A percentile compares a stretch with the other conserved stretches of the same genome.
phyloP scores from a whole-genome alignment of 495 filamentous ascomycete genomes.

The Aspergillus taichungensis region DNA sequence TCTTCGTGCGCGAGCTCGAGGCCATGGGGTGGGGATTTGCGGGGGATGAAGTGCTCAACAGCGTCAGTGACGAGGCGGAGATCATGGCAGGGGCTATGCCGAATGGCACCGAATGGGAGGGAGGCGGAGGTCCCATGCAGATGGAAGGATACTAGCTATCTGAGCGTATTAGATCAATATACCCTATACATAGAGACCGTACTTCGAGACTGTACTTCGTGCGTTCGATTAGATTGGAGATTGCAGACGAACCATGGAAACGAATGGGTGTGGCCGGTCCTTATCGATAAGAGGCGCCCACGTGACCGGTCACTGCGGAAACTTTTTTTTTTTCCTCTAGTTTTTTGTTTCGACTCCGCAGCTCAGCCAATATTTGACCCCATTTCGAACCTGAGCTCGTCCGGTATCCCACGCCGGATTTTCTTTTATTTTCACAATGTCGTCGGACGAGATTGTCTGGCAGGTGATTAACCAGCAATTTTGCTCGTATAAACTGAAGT shows the following conservation, averaged over 20 bases:
- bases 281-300: conserved; percentile 9
- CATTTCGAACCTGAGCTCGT: conserved; percentile 8
- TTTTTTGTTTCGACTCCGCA: neutral
- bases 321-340: conserved; percentile 31
- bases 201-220: no score
- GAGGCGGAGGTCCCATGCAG: conserved; percentile 25
- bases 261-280: neutral
- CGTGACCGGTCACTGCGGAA: conserved; percentile 21
- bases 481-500: conserved; percentile 96
- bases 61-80: conserved; percentile 35
- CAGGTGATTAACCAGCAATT: conserved; percentile 93
- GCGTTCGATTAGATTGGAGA: neutral
- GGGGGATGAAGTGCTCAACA: conserved; percentile 27
- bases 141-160: conserved; percentile 32
- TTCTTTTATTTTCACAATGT: conserved; percentile 35
- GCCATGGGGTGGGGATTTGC: conserved; percentile 57
- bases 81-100: conserved; percentile 29
- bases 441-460: conserved; percentile 98
- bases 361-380: neutral
- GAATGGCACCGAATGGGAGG: conserved; percentile 42
- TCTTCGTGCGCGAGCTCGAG: conserved; percentile 83
- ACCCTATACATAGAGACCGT: conserved; percentile 1
- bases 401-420: conserved; percentile 10
- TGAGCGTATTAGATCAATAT: conserved; percentile 3
- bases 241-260: no score